Evolutionary conservation across 2,329 filamentous ascomycete genomes (phyloP).

Genomic region (Sclerotinia minor): DNA sequence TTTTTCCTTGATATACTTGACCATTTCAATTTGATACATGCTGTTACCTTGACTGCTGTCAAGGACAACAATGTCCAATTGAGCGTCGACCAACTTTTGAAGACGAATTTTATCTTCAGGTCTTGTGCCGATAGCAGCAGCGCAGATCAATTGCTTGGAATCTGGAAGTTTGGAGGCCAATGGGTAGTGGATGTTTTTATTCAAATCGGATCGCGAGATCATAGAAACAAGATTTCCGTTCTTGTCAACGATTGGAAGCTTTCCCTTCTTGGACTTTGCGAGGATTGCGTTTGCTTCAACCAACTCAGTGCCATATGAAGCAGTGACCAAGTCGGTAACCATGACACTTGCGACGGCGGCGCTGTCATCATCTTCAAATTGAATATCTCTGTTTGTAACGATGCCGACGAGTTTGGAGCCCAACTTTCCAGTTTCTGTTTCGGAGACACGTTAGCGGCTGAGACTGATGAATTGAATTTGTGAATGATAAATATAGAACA

Average conservation of each 20-base stretch:
- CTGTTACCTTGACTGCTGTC: conserved; percentile 98
- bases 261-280: conserved; percentile 96
- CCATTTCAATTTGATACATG: conserved; percentile 98
- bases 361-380: conserved; percentile 79
- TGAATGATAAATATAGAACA: conserved; percentile 27
- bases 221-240: conserved; percentile 85
- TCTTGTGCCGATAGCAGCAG: conserved; percentile 91
- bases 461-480: not conserved
- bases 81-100: conserved; percentile 85
- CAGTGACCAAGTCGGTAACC: conserved; percentile 92
- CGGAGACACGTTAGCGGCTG: conserved; percentile 43
- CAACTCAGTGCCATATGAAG: conserved; percentile 77
- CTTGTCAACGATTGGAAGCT: conserved; percentile 87
- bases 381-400: conserved; percentile 95
- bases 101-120: conserved; percentile 89
- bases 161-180: conserved; percentile 93
- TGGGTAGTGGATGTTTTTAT: conserved; percentile 98
- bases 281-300: conserved; percentile 90
- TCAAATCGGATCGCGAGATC: conserved; percentile 91
- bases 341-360: conserved; percentile 85
- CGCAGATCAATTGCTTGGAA: conserved; percentile 96
- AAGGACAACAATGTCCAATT: conserved; percentile 90
- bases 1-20: conserved; percentile 89
- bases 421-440: conserved; percentile 81
- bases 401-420: conserved; percentile 96